These are phyloP conservation scores for Cicer cuneatum DNA, from an alignment of 306 rosid genomes.

Conservation along the genomic window DNA sequence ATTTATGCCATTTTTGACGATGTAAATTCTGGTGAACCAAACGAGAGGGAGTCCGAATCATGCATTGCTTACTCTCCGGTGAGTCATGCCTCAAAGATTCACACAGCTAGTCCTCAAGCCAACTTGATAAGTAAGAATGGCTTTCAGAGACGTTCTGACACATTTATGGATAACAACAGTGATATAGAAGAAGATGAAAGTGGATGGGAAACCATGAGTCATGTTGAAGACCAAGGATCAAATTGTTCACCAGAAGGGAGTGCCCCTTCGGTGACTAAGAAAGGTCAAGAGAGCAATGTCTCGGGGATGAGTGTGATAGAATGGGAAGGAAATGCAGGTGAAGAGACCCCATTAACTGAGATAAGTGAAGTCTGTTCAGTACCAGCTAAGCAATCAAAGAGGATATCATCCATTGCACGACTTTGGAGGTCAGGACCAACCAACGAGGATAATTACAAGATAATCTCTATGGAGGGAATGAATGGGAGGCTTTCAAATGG, in stretches of 20 bases:
- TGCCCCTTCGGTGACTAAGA: conserved; percentile 63
- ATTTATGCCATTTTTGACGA: conserved; percentile 76
- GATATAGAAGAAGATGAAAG: conserved; percentile 89
- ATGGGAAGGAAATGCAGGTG: conserved; percentile 71
- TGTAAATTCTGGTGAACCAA: conserved; percentile 64
- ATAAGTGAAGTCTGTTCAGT: conserved; percentile 73
- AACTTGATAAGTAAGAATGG: conserved; percentile 50
- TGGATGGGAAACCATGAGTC: conserved; percentile 99
- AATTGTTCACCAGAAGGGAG: conserved; percentile 82
- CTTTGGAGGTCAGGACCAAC: conserved; percentile 82
- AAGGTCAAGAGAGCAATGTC: conserved; percentile 59
- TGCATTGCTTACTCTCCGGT: conserved; percentile 70
- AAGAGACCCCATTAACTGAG: conserved; percentile 72
- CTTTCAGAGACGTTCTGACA: conserved; percentile 56
- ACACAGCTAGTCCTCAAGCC: conserved; percentile 70
- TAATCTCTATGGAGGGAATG: conserved; percentile 68
- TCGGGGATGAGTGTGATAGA: conserved; percentile 69
- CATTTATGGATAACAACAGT: conserved; percentile 58
- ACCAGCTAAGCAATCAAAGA: conserved; percentile 70
- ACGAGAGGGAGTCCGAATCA: conserved; percentile 74
- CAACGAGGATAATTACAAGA: conserved; percentile 71
- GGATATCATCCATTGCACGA: conserved; percentile 73
- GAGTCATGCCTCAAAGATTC: conserved; percentile 74
- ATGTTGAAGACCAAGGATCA: conserved; percentile 87
- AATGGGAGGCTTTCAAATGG: conserved; percentile 81